Percentiles rank a stretch among this genome's conserved stretches.
Evolutionary conservation across 345 rosid genomes (phyloP).

Genomic region (Eucalyptus brandiana): DNA sequence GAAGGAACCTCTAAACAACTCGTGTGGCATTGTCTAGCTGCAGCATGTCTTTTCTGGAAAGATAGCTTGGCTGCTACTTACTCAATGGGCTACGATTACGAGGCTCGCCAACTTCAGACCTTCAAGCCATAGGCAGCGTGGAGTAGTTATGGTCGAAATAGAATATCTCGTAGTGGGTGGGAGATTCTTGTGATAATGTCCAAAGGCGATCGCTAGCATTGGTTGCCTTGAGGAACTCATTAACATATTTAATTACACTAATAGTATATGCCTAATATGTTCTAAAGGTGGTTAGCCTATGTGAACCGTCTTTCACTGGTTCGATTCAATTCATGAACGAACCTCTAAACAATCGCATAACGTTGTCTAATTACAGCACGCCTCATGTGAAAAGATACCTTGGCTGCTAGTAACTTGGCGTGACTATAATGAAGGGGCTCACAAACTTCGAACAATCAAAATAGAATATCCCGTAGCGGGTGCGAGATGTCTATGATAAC

Average conservation of each 20-base stretch:
- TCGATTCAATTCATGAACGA: fast-evolving
- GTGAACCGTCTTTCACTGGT: no score
- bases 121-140: neutral
- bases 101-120: neutral
- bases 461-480: neutral
- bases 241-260: no score
- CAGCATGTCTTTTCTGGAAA: fast-evolving
- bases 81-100: neutral
- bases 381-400: no score
- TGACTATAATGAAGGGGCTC: no score
- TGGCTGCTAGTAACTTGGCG: no score
- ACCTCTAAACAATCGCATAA: no score
- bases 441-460: no score
- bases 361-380: no score
- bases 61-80: neutral
- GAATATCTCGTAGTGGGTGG: neutral
- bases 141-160: neutral
- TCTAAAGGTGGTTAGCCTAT: no score
- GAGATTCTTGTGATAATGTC: neutral
- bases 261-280: no score
- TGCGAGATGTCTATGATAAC: neutral
- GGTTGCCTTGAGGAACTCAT: no score
- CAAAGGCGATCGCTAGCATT: neutral
- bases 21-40: neutral
- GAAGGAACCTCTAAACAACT: neutral